phyloP scores from a whole-genome alignment of 768 basidiomycete genomes.

The Coprinellus aureogranulatus region DNA sequence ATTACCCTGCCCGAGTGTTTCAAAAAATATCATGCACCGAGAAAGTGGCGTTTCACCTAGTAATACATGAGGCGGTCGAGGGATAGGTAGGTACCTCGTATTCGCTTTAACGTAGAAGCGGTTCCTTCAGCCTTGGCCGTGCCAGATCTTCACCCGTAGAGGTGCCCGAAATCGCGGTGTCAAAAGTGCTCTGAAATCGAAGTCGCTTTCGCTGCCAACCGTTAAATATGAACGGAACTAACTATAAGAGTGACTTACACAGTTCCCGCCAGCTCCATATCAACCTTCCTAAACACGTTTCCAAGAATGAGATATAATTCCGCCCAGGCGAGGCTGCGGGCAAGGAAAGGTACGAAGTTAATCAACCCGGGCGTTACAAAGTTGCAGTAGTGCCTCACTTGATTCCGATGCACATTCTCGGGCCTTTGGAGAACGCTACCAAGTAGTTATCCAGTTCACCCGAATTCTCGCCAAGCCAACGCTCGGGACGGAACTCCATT shows the following conservation, averaged over 20 bases:
- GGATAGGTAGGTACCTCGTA: too few species aligned
- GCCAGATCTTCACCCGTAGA: too few species aligned
- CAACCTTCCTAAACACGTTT: slow-evolving; percentile 25
- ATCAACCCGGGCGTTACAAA: not conserved
- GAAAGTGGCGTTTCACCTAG: too few species aligned
- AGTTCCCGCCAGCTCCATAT: not conserved
- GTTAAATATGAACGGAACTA: not conserved
- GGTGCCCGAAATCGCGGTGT: too few species aligned
- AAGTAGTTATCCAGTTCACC: slow-evolving; percentile 40
- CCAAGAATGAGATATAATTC: slow-evolving; percentile 29
- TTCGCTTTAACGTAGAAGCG: too few species aligned
- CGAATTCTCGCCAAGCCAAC: slow-evolving; percentile 39
- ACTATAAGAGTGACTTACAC: not conserved
- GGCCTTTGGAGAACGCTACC: slow-evolving; percentile 43
- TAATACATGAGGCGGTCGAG: too few species aligned
- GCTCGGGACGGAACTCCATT: slow-evolving; percentile 35
- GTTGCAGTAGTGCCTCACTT: slow-evolving; percentile 25
- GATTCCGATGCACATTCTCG: slow-evolving; percentile 43
- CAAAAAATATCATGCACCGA: too few species aligned
- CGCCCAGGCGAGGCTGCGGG: slow-evolving; percentile 28
- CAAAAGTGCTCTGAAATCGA: too few species aligned
- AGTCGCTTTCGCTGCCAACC: not conserved
- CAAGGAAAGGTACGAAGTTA: not conserved
- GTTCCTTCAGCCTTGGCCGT: too few species aligned
- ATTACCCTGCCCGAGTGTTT: too few species aligned